Evolutionary conservation across 768 basidiomycete species (phyloP), one percentile per base, ranked within the genome.

Genomic region (Podaxis sp.): DNA sequence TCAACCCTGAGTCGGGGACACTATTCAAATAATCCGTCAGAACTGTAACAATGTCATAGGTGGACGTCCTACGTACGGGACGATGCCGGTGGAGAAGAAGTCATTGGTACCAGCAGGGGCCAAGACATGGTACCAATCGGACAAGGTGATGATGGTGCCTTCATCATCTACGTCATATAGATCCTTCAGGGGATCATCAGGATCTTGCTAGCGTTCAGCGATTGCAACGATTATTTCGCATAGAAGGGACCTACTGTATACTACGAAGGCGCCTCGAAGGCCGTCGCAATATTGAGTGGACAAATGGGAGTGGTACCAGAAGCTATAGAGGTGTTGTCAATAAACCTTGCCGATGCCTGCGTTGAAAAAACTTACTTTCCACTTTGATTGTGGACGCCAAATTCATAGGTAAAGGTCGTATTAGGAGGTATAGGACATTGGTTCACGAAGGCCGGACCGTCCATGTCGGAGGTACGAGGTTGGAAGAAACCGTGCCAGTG

Each of bases 401-500:
- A 62, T 10, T 62, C 46, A 33, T 68, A 68, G n/a, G 58, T 65
- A 58, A 66, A 68, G 8, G 67, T 66, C 4, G 66, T 57, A 20
- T 60, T 64, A 2, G 67, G 67, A n/a, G 67, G 63, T 26, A 66
- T 66, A 1, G 67, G 67, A 51, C 67, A 63, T 48, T 63, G 64
- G 24, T 64, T 65, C 4, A 64, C 63, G 33, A 46, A 57, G 10
- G 65, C 62, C 71, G 74, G 72, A 6, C 83, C 84, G 53, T 85
- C 84, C 53, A 79, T 81, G 37, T 77, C 73, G 3, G 78, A 78
- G 4, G 79, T 78, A 38, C 75, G 70, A 52, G 75, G 69, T 71
- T 84, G 83, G 67, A 79, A 80, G 71, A 73, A 49, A 28, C 37
- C 59, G 44, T 33, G 48, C 46, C 46, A 60, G 10, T 53, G 46